Base-by-base conservation (phyloP, 2,329 filamentous ascomycete species). In the Exophiala bonariae region DNA sequence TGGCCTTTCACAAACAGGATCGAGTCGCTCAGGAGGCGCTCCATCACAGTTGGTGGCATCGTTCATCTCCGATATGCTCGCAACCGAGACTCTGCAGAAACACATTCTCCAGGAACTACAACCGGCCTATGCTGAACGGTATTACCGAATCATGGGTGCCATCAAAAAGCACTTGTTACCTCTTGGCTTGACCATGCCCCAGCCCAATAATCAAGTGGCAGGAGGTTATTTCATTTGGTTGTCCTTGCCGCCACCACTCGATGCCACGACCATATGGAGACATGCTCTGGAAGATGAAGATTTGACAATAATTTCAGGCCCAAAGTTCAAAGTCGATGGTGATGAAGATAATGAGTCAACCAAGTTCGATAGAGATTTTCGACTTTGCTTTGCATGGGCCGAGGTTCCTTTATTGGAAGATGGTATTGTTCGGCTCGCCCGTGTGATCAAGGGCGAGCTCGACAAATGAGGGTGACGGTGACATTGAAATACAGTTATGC, bases 201-300 rank as follows among this genome's bases (percentile, higher is more conserved):
- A 20, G 36, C 35, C 49, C 20, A 64, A 70, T 45, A 66, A 71
- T 26, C 63, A 71, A 3, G 65, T 84, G 3, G 85, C 84, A 22
- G 90, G 90, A 0, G 90, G 90, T 0, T 96, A 92, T 64, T 96
- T 95, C 64, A 72, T 95, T 38, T 96, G 89, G 89, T 66, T 95
- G 19, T 76, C 74, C 1, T 66, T 95, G 3, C 83, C 84, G 0
- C 53, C 64, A 53, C 45, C 62, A 35, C 68, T 85, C 44, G 72
- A 75, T 7, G 81, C 77, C 28, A 69, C 68, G 23, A 73, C 76
- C 6, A 71, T 89, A 23, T 79, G 80, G 5, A 68, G 75, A 57
- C 71, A 73, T 31, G 84, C 84, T 13, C 70, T 77, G 60, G 67
- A 73, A 17, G 79, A 85, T 44, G 84, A 87, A 64, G 81, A 82